phyloP scores from a whole-genome alignment of 192 early-diverging fungal genomes.

The Entomortierella parvispora region DNA sequence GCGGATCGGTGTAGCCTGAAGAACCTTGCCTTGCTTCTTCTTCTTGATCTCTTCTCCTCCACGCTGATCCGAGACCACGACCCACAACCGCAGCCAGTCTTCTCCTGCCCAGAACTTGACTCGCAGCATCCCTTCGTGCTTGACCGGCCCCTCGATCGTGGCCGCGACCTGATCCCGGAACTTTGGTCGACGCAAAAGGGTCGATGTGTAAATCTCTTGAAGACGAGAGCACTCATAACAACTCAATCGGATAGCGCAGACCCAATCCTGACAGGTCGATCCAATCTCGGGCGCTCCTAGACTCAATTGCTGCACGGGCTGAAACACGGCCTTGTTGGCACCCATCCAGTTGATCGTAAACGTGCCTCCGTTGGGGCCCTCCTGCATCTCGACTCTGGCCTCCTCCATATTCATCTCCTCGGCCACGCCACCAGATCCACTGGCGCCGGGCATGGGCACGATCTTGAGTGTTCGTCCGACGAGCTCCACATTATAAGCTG shows the following conservation, averaged over 20 bases:
- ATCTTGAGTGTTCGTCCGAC: slow-evolving; percentile 74
- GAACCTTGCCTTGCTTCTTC: slow-evolving; percentile 59
- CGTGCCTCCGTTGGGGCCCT: slow-evolving; percentile 62
- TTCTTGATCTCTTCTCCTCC: slow-evolving; percentile 56
- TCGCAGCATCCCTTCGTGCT: slow-evolving; percentile 65
- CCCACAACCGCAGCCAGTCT: slow-evolving; percentile 61
- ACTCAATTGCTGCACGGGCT: slow-evolving; percentile 39
- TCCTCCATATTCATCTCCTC: slow-evolving; percentile 85
- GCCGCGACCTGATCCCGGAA: slow-evolving; percentile 58
- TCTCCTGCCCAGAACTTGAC: slow-evolving; percentile 61
- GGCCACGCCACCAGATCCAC: slow-evolving; percentile 51
- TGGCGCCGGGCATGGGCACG: slow-evolving; percentile 57
- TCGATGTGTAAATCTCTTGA: slow-evolving; percentile 79
- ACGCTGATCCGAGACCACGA: slow-evolving; percentile 62
- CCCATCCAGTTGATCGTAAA: slow-evolving; percentile 77
- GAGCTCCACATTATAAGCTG: slow-evolving; percentile 78
- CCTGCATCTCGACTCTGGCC: slow-evolving; percentile 67
- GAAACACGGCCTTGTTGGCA: slow-evolving; percentile 73
- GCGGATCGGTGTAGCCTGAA: slow-evolving; percentile 50
- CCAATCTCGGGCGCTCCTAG: slow-evolving; percentile 63
- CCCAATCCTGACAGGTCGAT: slow-evolving; percentile 71
- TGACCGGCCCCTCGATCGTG: slow-evolving; percentile 63
- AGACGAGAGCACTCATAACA: slow-evolving; percentile 80
- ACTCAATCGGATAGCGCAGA: slow-evolving; percentile 74
- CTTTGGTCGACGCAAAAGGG: slow-evolving; percentile 55